A percentile compares a stretch with the other conserved stretches of the same genome.
phyloP scores from a whole-genome alignment of 345 rosid species.

The Hibiscus trionum region DNA sequence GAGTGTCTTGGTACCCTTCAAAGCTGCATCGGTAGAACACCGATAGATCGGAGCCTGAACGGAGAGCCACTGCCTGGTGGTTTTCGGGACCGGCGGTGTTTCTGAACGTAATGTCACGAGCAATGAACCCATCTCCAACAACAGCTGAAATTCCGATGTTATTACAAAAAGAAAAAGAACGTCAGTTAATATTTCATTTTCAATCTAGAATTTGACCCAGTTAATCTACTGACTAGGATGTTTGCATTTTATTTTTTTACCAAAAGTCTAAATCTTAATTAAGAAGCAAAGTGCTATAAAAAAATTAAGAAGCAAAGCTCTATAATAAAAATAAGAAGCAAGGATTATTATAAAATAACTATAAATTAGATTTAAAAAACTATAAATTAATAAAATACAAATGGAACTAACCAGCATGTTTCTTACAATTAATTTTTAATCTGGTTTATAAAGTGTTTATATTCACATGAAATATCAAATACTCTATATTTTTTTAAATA shows the following conservation, averaged over 20 bases:
- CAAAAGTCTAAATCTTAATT: neutral
- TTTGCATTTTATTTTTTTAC: no score
- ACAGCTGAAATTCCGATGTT: slow-evolving; percentile 24
- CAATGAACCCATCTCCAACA: slow-evolving; percentile 47
- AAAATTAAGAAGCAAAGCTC: no score
- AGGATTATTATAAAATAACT: no score
- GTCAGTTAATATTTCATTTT: neutral
- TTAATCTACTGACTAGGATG: neutral
- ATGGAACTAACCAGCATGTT: neutral
- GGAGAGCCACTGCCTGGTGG: slow-evolving; percentile 50
- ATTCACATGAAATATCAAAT: neutral
- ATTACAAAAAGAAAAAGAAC: neutral
- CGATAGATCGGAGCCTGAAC: slow-evolving; percentile 39
- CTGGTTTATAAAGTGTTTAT: neutral
- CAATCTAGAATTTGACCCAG: neutral
- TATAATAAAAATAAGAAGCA: no score
- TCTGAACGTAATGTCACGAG: slow-evolving; percentile 39
- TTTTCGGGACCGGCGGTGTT: slow-evolving; percentile 43
- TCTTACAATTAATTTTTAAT: neutral
- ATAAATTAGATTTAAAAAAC: no score
- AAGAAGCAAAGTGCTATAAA: neutral
- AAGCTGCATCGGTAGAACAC: slow-evolving; percentile 47
- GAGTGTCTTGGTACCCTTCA: slow-evolving; percentile 58
- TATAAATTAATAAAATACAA: neutral
- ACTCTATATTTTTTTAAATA: no score